Base-by-base conservation (phyloP, 2,329 filamentous ascomycete genomes). In the Cordyceps pruinosa region DNA sequence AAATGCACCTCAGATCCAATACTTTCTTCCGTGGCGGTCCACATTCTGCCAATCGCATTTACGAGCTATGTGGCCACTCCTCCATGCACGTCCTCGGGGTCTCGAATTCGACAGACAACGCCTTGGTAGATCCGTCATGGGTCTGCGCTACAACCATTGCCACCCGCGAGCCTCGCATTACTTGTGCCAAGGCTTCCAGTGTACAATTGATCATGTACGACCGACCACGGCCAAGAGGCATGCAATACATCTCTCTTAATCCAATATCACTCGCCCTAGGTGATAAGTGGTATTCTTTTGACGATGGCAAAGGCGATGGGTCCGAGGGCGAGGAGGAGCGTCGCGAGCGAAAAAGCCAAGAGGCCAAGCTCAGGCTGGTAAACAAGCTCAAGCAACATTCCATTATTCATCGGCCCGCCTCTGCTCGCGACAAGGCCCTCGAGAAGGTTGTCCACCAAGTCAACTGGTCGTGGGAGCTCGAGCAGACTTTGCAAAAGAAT, bases 171-270 rank as follows among this genome's bases (percentile, higher is more conserved):
- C 93, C 93, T 2, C 80, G 79, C 37, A 85, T 99, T 59, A 84
- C 83, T 57, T 95, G 89, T 58, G 80, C 85, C 48, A 81, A 82
- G 60, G 84, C 84, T 5, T 78, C 88, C 21, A 90, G 86, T 46
- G 83, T 96, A 46, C 94, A 99, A 68, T 82, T 97, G 45, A 88
- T 97, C 58, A 79, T 95, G 58, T 99, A 95, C 71, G 86, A 96
- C 65, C 81, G 92, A 47, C 94, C 94, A 1, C 82, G 88, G 57
- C 93, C 94, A 0, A 85, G 81, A 32, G 83, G 86, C 56, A 97
- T 99, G 94, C 93, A 99, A 72, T 99, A 97, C 71, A 87, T 97
- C 64, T 99, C 94, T 1, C 77, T 97, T 21, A 83, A 85, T 28
- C 93, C 94, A 0, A 97, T 99, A 52, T 87, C 91, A 1, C 78